These are phyloP conservation scores for Naganishia liquefaciens DNA, from an alignment of 1,284 basidiomycete genomes.

Conservation along the genomic window DNA sequence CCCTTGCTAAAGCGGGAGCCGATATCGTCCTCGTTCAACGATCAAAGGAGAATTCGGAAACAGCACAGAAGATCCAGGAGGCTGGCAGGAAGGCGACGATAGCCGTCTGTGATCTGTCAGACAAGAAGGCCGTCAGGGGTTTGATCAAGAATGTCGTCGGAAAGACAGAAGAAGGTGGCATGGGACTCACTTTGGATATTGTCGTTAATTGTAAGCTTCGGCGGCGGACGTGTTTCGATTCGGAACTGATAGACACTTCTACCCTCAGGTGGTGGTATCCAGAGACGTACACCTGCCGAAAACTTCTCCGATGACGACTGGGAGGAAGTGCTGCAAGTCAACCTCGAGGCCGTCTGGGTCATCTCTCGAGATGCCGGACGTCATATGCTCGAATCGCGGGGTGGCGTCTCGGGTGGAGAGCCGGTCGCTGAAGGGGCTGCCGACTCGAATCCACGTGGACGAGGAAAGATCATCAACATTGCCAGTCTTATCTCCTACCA, in stretches of 20 bases:
- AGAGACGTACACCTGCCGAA: conserved; percentile 77
- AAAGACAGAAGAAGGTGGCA: conserved; percentile 7
- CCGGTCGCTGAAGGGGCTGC: conserved; percentile 39
- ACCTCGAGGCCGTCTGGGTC: conserved; percentile 46
- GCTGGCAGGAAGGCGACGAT: conserved; percentile 56
- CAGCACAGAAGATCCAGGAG: conserved; percentile 59
- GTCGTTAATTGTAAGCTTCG: conserved; percentile 73
- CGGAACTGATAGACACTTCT: conserved; percentile 5
- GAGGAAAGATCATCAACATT: conserved; percentile 45
- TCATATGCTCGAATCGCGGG: conserved; percentile 49
- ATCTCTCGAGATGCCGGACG: conserved; percentile 42
- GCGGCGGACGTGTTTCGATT: no score
- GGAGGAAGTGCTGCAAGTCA: conserved; percentile 68
- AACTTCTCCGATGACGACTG: conserved; percentile 82
- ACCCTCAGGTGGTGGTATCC: conserved; percentile 64
- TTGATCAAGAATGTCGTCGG: conserved; percentile 59
- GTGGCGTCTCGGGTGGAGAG: conserved; percentile 48
- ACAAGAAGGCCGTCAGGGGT: conserved; percentile 67
- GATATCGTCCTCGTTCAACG: conserved; percentile 77
- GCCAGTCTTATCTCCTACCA: conserved; percentile 46
- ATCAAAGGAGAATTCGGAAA: conserved; percentile 60
- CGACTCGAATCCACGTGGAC: conserved; percentile 41
- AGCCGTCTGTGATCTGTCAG: conserved; percentile 74
- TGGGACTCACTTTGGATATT: conserved; percentile 67
- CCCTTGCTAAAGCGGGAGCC: conserved; percentile 66